Percentiles rank a stretch among this genome's conserved stretches.
Conservation (phyloP, 2,329 filamentous ascomycete species). For the Scytalidium sp. region DNA sequence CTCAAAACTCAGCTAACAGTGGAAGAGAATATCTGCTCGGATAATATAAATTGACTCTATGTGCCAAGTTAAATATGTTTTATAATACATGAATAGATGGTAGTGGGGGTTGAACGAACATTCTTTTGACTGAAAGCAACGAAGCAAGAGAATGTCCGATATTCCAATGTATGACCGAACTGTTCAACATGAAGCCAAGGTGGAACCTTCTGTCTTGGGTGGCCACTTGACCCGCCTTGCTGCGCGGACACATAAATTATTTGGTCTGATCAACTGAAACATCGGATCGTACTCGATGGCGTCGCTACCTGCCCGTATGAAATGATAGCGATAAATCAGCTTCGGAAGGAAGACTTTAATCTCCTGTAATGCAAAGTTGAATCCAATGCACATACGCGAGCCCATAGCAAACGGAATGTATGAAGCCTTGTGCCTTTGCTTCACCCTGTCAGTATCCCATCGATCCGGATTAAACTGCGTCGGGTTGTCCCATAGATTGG, state of each 20-base stretch:
- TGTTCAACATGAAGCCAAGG: no score
- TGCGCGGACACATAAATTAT: constrained; percentile 30
- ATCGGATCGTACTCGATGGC: constrained; percentile 36
- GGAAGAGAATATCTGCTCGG: no score
- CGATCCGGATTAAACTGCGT: constrained; percentile 16
- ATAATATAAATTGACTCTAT: no score
- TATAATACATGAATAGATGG: no score
- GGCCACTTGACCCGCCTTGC: constrained; percentile 18
- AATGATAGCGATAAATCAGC: constrained; percentile 35
- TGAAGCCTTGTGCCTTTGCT: constrained; percentile 13
- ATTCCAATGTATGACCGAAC: no score
- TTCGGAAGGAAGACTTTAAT: constrained; percentile 34
- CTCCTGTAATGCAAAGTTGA: constrained; percentile 38
- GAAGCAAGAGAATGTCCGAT: no score
- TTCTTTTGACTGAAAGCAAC: no score
- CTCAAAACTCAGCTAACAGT: no score
- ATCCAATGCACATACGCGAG: constrained; percentile 34
- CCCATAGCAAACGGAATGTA: constrained; percentile 36
- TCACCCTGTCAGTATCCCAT: constrained; percentile 16
- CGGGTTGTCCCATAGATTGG: constrained; percentile 16
- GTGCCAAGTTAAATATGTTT: no score
- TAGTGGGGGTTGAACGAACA: no score
- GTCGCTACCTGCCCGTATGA: constrained; percentile 27
- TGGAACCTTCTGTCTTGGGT: no score
- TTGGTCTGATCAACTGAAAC: constrained; percentile 36